These are phyloP conservation scores for Geotrichum reessii DNA, from an alignment of 1,139 yeast genomes.

Conservation along the genomic window DNA sequence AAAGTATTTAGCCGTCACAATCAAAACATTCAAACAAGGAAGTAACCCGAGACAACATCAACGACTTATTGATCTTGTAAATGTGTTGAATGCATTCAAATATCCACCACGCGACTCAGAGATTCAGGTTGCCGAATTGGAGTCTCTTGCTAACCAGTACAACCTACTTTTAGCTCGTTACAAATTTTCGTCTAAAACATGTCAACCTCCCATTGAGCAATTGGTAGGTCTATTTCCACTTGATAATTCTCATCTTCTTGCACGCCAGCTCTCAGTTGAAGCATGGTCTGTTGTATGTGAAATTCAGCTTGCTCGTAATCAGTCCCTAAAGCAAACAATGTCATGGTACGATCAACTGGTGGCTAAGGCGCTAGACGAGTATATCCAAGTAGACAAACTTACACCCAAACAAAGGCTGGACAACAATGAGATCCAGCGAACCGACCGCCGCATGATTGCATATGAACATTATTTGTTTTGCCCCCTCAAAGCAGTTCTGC, in stretches of 20 bases:
- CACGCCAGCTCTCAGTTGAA: constrained; percentile 11
- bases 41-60: constrained; percentile 8
- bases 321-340: constrained; percentile 10
- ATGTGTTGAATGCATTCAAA: constrained; percentile 10
- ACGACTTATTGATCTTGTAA: constrained; percentile 15
- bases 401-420: constrained; percentile 1
- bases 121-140: constrained; percentile 11
- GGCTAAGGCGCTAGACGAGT: constrained; percentile 15
- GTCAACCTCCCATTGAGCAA: constrained; percentile 17
- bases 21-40: constrained; percentile 4
- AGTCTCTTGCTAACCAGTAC: constrained; percentile 17
- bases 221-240: constrained; percentile 11
- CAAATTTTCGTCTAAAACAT: constrained; percentile 10
- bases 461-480: constrained; percentile 9
- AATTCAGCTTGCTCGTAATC: constrained; percentile 12
- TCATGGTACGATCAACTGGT: constrained; percentile 14
- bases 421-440: constrained; percentile 2
- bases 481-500: not conserved
- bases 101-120: constrained; percentile 16
- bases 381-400: constrained; percentile 6
- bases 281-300: constrained; percentile 14
- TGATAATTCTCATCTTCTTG: constrained; percentile 14
- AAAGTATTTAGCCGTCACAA: constrained; percentile 6
- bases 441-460: constrained; percentile 5
- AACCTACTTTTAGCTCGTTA: constrained; percentile 13